Evolutionary conservation across 306 rosid genomes (phyloP).

Genomic region (Dalbergia cochinchinensis): DNA sequence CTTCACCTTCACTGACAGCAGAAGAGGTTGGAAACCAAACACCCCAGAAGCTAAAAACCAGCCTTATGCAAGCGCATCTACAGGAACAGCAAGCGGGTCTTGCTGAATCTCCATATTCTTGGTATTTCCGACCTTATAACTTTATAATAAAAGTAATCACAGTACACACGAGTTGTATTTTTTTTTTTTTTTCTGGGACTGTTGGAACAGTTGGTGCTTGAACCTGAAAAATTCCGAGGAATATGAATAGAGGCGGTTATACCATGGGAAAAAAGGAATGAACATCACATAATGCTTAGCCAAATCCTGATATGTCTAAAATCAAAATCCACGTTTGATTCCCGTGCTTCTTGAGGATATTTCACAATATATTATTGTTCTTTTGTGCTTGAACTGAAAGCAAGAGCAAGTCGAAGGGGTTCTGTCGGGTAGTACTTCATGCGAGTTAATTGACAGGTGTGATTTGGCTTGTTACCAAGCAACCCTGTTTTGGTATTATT

Average conservation of each 20-base stretch:
- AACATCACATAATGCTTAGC: slow-evolving; percentile 25
- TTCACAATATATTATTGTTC: not conserved
- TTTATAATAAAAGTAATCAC: not conserved
- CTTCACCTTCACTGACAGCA: slow-evolving; percentile 11
- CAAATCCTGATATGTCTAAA: not conserved
- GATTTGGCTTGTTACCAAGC: not conserved
- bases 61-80: slow-evolving; percentile 15
- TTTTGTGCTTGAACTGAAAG: slow-evolving; percentile 25
- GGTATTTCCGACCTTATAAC: not conserved
- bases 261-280: slow-evolving; percentile 7
- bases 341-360: not conserved
- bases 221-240: slow-evolving; percentile 22
- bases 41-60: slow-evolving; percentile 46
- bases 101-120: slow-evolving; percentile 1
- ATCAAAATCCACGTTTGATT: not conserved
- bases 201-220: not conserved
- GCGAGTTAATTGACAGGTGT: not conserved
- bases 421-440: not conserved
- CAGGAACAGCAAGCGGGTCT: slow-evolving; percentile 20
- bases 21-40: slow-evolving; percentile 24
- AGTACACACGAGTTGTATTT: not conserved
- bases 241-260: slow-evolving; percentile 41
- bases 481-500: not conserved
- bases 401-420: slow-evolving; percentile 15
- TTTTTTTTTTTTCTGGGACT: not conserved